Base-by-base conservation (phyloP, 2,329 filamentous ascomycete genomes). In the Aspergillus arachidicola region DNA sequence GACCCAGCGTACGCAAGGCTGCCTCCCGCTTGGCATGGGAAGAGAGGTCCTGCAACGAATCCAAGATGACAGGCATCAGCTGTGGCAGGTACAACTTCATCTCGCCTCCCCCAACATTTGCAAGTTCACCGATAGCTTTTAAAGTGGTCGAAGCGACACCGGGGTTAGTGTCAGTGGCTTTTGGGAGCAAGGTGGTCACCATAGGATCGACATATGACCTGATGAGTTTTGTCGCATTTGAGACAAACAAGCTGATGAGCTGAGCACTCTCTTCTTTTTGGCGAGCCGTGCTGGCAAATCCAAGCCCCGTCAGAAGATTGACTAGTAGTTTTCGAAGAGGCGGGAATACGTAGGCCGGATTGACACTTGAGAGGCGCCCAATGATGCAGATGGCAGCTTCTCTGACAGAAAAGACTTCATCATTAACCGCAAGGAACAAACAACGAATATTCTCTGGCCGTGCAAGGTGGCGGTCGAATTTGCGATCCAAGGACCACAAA, bases 211-310 rank as follows among this genome's bases (percentile, higher is more conserved):
- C 95, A 72, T 98, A 98, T 3, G 95, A 94, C 76, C 94, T 94
- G 75, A 99, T 96, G 14, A 99, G 85, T 60, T 90, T 91, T 64
- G 96, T 94, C 0, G 95, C 94, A 73, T 97, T 96, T 66, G 93
- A 91, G 9, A 98, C 94, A 45, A 99, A 87, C 61, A 98, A 87
- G 70, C 94, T 96, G 66, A 99, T 90, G 3, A 99, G 83, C 74
- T 93, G 94, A 11, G 95, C 94, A 71, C 94, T 97, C 77, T 99
- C 95, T 78, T 98, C 94, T 78, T 98, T 98, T 78, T 94, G 96
- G 54, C 93, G 88, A 9, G 94, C 87, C 58, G 94, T 95, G 75
- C 96, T 96, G 7, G 95, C 96, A 72, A 97, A 98, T 71, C 97
- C 94, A 26, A 99, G 90, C 72, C 97, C 94, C 0, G 95, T 99